Evolutionary conservation across 2,329 filamentous ascomycete species (phyloP).

Genomic region (Fusarium subglutinans): DNA sequence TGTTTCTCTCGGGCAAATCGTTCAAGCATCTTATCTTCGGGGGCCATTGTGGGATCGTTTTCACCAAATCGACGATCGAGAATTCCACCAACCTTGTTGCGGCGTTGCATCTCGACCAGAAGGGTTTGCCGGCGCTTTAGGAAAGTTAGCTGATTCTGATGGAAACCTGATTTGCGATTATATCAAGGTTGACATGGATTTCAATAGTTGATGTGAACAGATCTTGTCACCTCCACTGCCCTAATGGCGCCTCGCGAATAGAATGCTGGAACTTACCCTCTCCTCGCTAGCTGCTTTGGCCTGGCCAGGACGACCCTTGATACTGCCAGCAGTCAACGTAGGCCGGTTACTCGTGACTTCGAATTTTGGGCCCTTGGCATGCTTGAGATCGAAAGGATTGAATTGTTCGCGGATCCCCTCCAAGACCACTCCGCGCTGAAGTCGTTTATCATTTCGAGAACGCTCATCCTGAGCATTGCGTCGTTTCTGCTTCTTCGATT

Average conservation of each 20-base stretch:
- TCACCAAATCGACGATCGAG: conserved; percentile 95
- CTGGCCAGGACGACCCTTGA: conserved; percentile 80
- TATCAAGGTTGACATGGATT: background rate
- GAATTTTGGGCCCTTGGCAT: conserved; percentile 83
- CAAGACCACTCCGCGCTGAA: conserved; percentile 80
- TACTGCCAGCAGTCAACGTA: conserved; percentile 63
- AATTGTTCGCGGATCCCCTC: conserved; percentile 92
- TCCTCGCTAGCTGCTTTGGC: conserved; percentile 90
- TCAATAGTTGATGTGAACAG: background rate
- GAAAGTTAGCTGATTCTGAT: conserved; percentile 16
- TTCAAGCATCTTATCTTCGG: conserved; percentile 91
- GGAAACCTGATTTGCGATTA: background rate
- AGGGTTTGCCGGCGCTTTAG: conserved; percentile 79
- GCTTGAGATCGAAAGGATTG: conserved; percentile 96
- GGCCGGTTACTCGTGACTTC: conserved; percentile 78
- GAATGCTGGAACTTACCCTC: conserved; percentile 61
- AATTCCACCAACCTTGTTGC: conserved; percentile 92
- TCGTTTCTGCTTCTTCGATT: conserved; percentile 94
- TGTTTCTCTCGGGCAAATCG: conserved; percentile 91
- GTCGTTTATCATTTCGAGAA: conserved; percentile 74
- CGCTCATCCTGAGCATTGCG: conserved; percentile 74
- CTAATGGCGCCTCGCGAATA: background rate
- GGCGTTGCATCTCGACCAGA: conserved; percentile 86
- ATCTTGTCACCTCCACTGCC: background rate
- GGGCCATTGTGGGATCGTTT: conserved; percentile 91